Percentiles rank a stretch among this genome's conserved stretches.
Conservation (phyloP, 2,329 filamentous ascomycete species). For the Scopulariopsis brevicaulis region DNA sequence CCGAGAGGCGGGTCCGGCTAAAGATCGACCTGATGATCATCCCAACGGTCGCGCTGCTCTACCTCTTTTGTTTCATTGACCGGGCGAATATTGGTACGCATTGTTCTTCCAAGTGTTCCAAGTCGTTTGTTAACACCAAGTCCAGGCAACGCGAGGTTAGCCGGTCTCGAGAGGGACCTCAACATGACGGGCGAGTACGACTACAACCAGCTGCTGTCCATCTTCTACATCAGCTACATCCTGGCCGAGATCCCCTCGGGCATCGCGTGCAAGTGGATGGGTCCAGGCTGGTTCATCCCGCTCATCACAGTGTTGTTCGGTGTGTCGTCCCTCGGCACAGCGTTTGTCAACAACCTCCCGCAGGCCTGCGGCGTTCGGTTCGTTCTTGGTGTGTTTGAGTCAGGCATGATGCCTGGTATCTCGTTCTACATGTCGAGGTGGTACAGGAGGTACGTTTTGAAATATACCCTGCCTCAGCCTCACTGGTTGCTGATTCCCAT, state of each 20-base stretch:
- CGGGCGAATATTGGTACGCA: slow-evolving; percentile 50
- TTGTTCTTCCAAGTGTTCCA: not conserved
- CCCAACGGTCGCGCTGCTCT: slow-evolving; percentile 46
- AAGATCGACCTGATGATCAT: slow-evolving; percentile 51
- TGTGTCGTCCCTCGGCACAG: slow-evolving; percentile 46
- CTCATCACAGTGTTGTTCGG: slow-evolving; percentile 45
- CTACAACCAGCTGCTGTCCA: slow-evolving; percentile 48
- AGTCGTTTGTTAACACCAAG: not conserved
- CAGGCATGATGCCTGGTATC: slow-evolving; percentile 54
- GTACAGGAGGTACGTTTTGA: slow-evolving; percentile 27
- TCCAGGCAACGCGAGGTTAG: slow-evolving; percentile 46
- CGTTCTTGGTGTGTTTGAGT: slow-evolving; percentile 49
- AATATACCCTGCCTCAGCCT: not conserved
- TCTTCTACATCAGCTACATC: slow-evolving; percentile 57
- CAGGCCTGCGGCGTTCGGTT: slow-evolving; percentile 44
- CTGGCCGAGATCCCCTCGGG: slow-evolving; percentile 53
- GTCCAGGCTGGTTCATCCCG: slow-evolving; percentile 55
- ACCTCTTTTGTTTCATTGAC: slow-evolving; percentile 57
- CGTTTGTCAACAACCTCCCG: slow-evolving; percentile 41
- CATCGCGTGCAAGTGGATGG: slow-evolving; percentile 50
- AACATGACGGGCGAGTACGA: slow-evolving; percentile 37
- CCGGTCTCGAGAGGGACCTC: slow-evolving; percentile 45
- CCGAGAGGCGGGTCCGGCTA: slow-evolving; percentile 37
- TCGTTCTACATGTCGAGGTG: slow-evolving; percentile 54
- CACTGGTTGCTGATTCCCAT: not conserved